Percentiles rank a stretch among this genome's conserved stretches.
phyloP scores from a whole-genome alignment of 2,329 filamentous ascomycete genomes.

The Penicillium olsonii region DNA sequence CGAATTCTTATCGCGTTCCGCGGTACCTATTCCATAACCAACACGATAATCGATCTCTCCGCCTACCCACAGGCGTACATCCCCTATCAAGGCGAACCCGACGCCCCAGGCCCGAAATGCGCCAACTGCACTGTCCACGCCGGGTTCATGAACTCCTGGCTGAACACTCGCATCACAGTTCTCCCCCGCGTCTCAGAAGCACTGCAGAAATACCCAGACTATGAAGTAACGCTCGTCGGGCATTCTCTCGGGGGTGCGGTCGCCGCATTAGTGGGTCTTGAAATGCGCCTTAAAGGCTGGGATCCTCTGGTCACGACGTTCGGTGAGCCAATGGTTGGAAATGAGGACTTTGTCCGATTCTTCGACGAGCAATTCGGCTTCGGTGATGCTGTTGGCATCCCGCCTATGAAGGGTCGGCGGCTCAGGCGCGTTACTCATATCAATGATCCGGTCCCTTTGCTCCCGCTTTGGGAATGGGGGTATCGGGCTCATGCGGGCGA shows the following conservation, averaged over 20 bases:
- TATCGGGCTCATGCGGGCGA: constrained; percentile 84
- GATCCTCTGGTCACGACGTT: constrained; percentile 82
- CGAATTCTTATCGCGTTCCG: constrained; percentile 86
- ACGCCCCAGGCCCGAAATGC: constrained; percentile 60
- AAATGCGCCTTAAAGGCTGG: constrained; percentile 77
- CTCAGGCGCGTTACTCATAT: constrained; percentile 84
- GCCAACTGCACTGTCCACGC: constrained; percentile 88
- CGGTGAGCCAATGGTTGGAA: constrained; percentile 74
- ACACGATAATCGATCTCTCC: constrained; percentile 86
- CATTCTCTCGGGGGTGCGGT: constrained; percentile 93
- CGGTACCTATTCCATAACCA: constrained; percentile 90
- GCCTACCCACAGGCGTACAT: constrained; percentile 88
- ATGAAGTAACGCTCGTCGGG: constrained; percentile 76
- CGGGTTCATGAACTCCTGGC: constrained; percentile 86
- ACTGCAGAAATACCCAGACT: constrained; percentile 64
- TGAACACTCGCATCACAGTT: constrained; percentile 68
- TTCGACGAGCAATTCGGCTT: constrained; percentile 56
- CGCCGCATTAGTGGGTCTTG: constrained; percentile 80
- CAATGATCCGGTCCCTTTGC: constrained; percentile 82
- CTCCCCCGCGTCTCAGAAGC: constrained; percentile 66
- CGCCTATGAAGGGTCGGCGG: constrained; percentile 2
- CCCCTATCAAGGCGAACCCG: constrained; percentile 69
- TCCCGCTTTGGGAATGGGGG: constrained; percentile 86
- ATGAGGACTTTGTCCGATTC: constrained; percentile 54
- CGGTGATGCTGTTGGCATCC: constrained; percentile 19